Evolutionary conservation across 2,329 filamentous ascomycete genomes (phyloP).

Genomic region (Periconia digitata): DNA sequence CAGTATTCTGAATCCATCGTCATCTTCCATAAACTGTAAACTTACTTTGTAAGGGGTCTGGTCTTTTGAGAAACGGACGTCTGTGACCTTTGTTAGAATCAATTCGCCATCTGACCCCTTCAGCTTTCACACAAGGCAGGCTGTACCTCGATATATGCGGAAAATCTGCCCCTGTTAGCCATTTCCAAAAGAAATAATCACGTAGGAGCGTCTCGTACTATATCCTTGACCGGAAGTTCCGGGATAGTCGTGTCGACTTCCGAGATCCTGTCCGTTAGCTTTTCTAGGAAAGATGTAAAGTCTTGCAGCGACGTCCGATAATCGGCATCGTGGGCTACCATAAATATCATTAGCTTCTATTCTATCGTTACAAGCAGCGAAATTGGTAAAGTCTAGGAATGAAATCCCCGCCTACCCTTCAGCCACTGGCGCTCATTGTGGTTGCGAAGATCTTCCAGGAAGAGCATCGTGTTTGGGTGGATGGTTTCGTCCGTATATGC

Average conservation of each 20-base stretch:
- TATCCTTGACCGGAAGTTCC: constrained; percentile 80
- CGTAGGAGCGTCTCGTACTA: constrained; percentile 53
- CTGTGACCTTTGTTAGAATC: constrained; percentile 37
- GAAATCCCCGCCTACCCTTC: constrained; percentile 55
- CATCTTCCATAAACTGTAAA: too few relatives aligned
- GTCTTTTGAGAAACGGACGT: constrained; percentile 81
- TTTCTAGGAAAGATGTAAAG: constrained; percentile 77
- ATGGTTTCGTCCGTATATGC: constrained; percentile 60
- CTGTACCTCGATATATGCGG: constrained; percentile 69
- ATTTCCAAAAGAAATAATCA: neutral
- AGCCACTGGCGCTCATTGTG: constrained; percentile 67
- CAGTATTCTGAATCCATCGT: too few relatives aligned
- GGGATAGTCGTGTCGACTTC: constrained; percentile 80
- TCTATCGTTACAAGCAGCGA: neutral
- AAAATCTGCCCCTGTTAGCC: constrained; percentile 59
- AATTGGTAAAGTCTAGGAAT: neutral
- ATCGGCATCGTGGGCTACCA: constrained; percentile 73
- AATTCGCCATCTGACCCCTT: neutral
- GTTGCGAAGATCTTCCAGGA: constrained; percentile 59
- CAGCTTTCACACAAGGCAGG: too few relatives aligned
- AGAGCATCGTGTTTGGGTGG: constrained; percentile 65
- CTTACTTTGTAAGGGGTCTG: constrained; percentile 84
- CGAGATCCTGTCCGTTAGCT: constrained; percentile 68
- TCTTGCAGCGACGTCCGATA: constrained; percentile 78
- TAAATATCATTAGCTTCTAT: neutral